phyloP scores from a whole-genome alignment of 805 yeast species.

The Candida morakotiae region DNA sequence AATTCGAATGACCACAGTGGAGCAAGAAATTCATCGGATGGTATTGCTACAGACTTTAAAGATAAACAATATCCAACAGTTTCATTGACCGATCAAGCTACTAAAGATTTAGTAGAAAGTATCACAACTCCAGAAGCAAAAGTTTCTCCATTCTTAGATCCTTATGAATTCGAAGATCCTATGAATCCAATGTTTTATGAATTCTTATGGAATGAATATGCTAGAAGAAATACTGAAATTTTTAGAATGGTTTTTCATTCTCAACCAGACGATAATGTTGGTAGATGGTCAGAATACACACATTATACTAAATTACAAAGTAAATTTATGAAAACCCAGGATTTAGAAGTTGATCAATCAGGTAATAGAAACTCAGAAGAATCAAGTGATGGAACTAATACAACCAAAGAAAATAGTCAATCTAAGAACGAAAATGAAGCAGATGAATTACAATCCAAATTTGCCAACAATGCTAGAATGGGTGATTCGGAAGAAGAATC shows the following conservation, averaged over 20 bases:
- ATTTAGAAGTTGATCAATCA: slow-evolving; percentile 17
- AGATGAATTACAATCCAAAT: neutral
- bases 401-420: slow-evolving; percentile 5
- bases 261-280: slow-evolving; percentile 93
- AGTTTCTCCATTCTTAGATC: slow-evolving; percentile 63
- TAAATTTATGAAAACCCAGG: slow-evolving; percentile 48
- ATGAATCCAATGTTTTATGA: slow-evolving; percentile 75
- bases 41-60: slow-evolving; percentile 1
- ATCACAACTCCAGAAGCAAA: slow-evolving; percentile 35
- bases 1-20: neutral
- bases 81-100: slow-evolving; percentile 40
- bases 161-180: slow-evolving; percentile 87
- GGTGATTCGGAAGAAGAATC: neutral
- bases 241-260: slow-evolving; percentile 84
- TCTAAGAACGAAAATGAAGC: slow-evolving; percentile 4
- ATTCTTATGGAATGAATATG: slow-evolving; percentile 80
- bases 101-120: slow-evolving; percentile 34
- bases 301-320: slow-evolving; percentile 54
- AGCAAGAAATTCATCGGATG: slow-evolving; percentile 2
- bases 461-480: slow-evolving; percentile 10
- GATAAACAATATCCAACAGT: slow-evolving; percentile 30
- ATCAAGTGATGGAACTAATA: slow-evolving; percentile 5
- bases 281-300: slow-evolving; percentile 86
- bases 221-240: slow-evolving; percentile 76
- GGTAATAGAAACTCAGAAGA: neutral